Evolutionary conservation across 2,329 filamentous ascomycete species (phyloP), one percentile per base, ranked within the genome.

Genomic region (Diaporthe helianthi): DNA sequence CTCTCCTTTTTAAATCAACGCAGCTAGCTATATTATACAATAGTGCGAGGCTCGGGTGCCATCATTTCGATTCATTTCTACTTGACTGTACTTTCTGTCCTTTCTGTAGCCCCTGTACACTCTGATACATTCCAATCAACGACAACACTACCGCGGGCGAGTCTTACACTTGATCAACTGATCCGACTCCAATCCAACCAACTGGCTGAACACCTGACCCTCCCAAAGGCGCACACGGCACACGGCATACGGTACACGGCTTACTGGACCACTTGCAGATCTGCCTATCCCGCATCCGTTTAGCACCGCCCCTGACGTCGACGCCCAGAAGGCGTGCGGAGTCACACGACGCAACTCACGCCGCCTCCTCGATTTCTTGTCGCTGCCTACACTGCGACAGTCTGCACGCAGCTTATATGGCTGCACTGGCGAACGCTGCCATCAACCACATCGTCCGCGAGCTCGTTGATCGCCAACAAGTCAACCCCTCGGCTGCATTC

Each of bases 251-350:
- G 47, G 63, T 24, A 54, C 51, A 22, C 38, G 24, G 41, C 41
- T 47, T 33, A 61, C 31, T 31, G 46, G 24, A 38, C 24, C 10
- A 31, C 31, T 24, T 44, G 51, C 41, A 64, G 49, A 67, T 70
- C 65, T 58, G 49, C 54, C 31, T 49, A 63, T 67, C 38, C 63
- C 65, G 65, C 63, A 58, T 69, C 33, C 22, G 58, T 12, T 24
- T 63, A 63, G 58, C 58, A 44, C 46, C 19, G 44, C 31, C 65
- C 61, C 69, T 70, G 69, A 70, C 69, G 69, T 70, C 65, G 69
- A 63, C 69, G 52, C 38, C 44, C 44, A 31, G 3, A 26, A 36
- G 41, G 4, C 29, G 65, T 53, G 52, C 65, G 41, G 65, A 58
- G 54, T 67, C 44, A 58, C 46, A 49, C 49, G 24, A 52, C 31